phyloP scores from a whole-genome alignment of 768 basidiomycete genomes.

The Wakefieldia striispora region DNA sequence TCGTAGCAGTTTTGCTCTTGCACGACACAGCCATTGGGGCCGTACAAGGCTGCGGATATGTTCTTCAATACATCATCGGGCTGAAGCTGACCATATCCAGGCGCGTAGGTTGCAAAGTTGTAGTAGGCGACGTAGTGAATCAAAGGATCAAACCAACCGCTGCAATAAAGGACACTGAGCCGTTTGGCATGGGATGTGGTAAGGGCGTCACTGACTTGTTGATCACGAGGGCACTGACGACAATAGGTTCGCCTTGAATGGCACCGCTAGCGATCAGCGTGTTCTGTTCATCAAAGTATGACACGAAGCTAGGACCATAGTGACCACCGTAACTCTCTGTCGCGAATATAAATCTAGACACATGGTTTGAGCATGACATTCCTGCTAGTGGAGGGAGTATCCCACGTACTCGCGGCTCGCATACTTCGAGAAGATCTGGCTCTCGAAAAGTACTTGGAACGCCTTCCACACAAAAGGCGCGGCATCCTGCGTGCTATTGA shows the following conservation, averaged over 20 bases:
- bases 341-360: slow-evolving; percentile 53
- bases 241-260: slow-evolving; percentile 48
- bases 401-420: slow-evolving; percentile 49
- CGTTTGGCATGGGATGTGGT: neutral
- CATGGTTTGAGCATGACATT: neutral
- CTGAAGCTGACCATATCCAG: slow-evolving; percentile 65
- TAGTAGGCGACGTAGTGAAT: slow-evolving; percentile 62
- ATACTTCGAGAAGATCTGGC: slow-evolving; percentile 48
- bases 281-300: slow-evolving; percentile 65
- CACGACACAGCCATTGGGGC: slow-evolving; percentile 47
- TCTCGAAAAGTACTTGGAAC: slow-evolving; percentile 64
- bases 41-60: slow-evolving; percentile 50
- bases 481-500: slow-evolving; percentile 50
- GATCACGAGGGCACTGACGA: slow-evolving; percentile 61
- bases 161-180: slow-evolving; percentile 17
- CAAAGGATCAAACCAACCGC: slow-evolving; percentile 66
- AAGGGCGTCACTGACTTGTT: slow-evolving; percentile 45
- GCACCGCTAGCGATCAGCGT: slow-evolving; percentile 42
- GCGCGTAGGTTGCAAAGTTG: slow-evolving; percentile 58
- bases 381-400: neutral
- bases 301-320: slow-evolving; percentile 63
- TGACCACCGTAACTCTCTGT: slow-evolving; percentile 72
- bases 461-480: slow-evolving; percentile 59
- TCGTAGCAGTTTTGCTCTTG: slow-evolving; percentile 57
- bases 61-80: slow-evolving; percentile 41